phyloP scores from a whole-genome alignment of 192 early-diverging fungal genomes.

The Linnemannia elongata region DNA sequence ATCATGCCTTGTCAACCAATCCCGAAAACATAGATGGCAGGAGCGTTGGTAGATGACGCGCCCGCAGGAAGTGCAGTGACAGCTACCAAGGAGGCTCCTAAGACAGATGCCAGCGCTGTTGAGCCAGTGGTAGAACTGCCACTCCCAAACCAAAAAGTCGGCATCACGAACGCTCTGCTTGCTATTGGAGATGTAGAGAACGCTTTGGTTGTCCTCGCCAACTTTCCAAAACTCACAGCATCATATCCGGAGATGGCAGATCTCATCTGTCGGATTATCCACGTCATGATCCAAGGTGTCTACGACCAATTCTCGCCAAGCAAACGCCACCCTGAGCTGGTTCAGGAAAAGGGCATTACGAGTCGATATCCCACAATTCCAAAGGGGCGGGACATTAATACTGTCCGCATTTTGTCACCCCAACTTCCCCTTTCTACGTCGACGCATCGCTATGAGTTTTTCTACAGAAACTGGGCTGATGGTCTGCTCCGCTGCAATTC shows the following conservation, averaged over 20 bases:
- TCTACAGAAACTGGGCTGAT: constrained; percentile 72
- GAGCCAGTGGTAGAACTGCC: constrained; percentile 18
- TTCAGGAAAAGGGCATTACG: background rate
- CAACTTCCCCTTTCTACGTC: constrained; percentile 26
- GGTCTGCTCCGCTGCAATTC: constrained; percentile 52
- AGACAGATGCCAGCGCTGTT: background rate
- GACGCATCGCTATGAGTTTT: constrained; percentile 64
- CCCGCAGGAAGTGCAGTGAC: background rate
- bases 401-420: constrained; percentile 19
- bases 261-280: constrained; percentile 71
- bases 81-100: constrained; percentile 4
- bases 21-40: constrained; percentile 37
- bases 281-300: constrained; percentile 68
- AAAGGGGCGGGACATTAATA: constrained; percentile 13
- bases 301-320: constrained; percentile 63
- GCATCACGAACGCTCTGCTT: constrained; percentile 69
- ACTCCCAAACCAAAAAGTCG: constrained; percentile 74
- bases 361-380: constrained; percentile 20
- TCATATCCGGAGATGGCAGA: constrained; percentile 73
- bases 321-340: constrained; percentile 28
- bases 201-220: constrained; percentile 65
- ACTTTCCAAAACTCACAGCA: constrained; percentile 64
- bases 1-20: background rate
- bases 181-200: constrained; percentile 72
- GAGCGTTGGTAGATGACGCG: constrained; percentile 32